Evolutionary conservation across 331 rosid species (phyloP), one percentile per base, ranked within the genome.

Genomic region (Cydonia oblonga): DNA sequence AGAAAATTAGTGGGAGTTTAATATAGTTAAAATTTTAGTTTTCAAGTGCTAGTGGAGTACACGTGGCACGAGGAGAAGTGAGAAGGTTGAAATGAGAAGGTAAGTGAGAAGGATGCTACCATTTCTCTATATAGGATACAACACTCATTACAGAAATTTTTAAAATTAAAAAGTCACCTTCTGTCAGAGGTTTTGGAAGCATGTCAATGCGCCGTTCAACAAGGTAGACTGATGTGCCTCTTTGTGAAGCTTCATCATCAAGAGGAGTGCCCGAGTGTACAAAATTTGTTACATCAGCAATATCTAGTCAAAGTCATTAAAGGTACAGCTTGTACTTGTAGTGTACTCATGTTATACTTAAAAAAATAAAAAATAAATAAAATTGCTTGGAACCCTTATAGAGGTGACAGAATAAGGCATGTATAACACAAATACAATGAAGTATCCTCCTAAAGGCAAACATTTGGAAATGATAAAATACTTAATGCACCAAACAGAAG

Each of bases 151-250:
- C 44, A 19, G 23, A 32, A 11, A 1, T 2, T n/a, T 2, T 64
- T n/a, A 16, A 49, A 49, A 49, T 32, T 9, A 74, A 80, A 80
- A 68, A 49, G 60, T 75, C 71, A 95, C 98, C 98, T 83, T 95
- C 98, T 2, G 98, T 95, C 49, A 95, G 84, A 84, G 97, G 93
- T 77, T 95, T 95, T 1, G 98, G 98, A 83, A 95, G 98, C 98
- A 95, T 95, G 82, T 91, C 98, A 83, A 91, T 95, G 60, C 98
- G 83, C 66, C 97, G 86, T 80, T 95, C 98, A 67, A 95, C 98
- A 75, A 95, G 97, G 79, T 95, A 95, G 60, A 88, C 93, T 26
- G 98, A 95, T 77, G 98, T 95, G 51, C 98, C 98, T 92, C 98
- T 89, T 78, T 88, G 89, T 75, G 96, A 6, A 78, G 98, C 98